These are phyloP conservation scores for Malus hybrid DNA, from an alignment of 331 rosid species.

Conservation along the genomic window DNA sequence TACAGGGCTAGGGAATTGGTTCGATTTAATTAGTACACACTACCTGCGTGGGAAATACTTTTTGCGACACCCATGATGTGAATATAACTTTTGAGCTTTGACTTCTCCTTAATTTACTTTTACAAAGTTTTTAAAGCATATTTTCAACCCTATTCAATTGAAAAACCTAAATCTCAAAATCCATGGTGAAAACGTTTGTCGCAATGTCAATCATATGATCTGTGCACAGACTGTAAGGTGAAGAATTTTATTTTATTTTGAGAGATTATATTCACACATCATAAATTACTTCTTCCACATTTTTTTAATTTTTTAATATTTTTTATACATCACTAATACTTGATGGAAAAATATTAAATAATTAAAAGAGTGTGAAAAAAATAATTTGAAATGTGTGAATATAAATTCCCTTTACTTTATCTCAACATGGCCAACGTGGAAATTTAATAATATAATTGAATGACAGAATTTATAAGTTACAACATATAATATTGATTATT, in stretches of 20 bases:
- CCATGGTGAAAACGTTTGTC: background rate
- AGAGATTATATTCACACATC: no score
- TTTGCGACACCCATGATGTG: slow-evolving; percentile 1
- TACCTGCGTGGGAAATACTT: slow-evolving; percentile 3
- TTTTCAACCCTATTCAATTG: background rate
- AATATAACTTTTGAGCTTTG: slow-evolving; percentile 6
- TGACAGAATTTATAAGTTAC: no score
- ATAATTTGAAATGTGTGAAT: no score
- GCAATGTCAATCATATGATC: background rate
- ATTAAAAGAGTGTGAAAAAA: no score
- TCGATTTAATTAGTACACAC: background rate
- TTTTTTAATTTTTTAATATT: no score
- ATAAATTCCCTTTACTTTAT: no score
- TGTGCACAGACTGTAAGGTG: background rate
- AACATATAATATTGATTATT: no score
- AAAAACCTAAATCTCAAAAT: background rate
- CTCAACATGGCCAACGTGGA: background rate
- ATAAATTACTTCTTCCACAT: no score
- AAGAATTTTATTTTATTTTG: background rate
- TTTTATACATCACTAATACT: no score
- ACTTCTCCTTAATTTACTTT: background rate
- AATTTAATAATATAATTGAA: no score
- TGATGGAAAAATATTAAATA: no score
- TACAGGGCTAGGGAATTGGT: no score
- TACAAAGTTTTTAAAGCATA: background rate